phyloP scores from a whole-genome alignment of 2,329 filamentous ascomycete species.

The Penicillium carneum region DNA sequence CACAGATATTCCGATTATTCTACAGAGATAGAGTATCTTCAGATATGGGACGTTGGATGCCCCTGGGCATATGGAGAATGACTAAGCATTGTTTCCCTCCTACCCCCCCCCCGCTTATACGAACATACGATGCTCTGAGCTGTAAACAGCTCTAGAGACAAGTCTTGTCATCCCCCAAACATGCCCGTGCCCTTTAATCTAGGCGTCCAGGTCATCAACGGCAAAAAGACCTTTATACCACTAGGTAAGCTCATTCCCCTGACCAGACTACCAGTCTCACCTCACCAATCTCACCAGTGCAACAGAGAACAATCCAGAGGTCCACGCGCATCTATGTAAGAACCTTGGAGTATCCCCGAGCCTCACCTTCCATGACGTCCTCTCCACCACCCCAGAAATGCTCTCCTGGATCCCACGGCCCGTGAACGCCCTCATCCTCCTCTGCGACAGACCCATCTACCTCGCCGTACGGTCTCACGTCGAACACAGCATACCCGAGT shows the following conservation, averaged over 20 bases:
- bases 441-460: constrained; percentile 57
- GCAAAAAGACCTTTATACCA: constrained; percentile 45
- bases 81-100: neutral
- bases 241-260: constrained; percentile 33
- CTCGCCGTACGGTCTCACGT: constrained; percentile 53
- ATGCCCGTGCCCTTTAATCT: constrained; percentile 12
- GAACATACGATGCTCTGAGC: neutral
- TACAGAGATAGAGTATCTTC: neutral
- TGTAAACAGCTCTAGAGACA: neutral
- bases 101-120: neutral
- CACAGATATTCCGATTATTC: neutral
- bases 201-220: constrained; percentile 36
- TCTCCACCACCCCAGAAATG: constrained; percentile 60
- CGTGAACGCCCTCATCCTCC: constrained; percentile 62
- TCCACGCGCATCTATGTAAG: constrained; percentile 59
- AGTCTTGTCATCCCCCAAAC: neutral
- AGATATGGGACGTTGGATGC: neutral
- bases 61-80: neutral
- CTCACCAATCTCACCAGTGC: constrained; percentile 29
- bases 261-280: neutral
- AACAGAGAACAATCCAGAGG: constrained; percentile 63
- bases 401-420: constrained; percentile 61
- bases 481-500: constrained; percentile 51
- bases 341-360: constrained; percentile 57
- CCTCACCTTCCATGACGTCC: constrained; percentile 63